Evolutionary conservation across 805 yeast species (phyloP), one percentile per base, ranked within the genome.

Genomic region (Saturnispora halmiae): DNA sequence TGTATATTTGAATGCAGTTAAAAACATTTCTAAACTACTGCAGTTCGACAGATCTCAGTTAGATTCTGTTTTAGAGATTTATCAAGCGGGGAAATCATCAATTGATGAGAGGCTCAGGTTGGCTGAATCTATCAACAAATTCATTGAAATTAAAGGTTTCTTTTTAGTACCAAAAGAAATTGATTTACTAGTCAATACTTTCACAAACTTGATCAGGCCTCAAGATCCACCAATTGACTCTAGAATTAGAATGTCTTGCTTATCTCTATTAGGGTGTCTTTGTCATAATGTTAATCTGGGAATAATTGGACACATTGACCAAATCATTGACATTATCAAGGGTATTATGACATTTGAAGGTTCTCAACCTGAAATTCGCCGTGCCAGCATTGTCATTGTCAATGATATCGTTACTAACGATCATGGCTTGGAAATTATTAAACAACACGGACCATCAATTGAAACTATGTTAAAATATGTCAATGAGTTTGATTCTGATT

Each of bases 1-100:
- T 56, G 75, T 92, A 13, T 92, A 85, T 55, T 57, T 92, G 41
- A 90, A 85, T 53, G 82, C 81, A 1, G 83, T 92, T 46, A 85
- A 82, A 52, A 88, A 92, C 0, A 59, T 92, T 20, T 79, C 77
- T 33, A 66, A 72, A 13, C 57, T 87, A 30, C 56, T 82, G n/a
- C 33, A 73, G 64, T 28, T 53, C 56, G 42, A 69, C 70, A 19
- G 40, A n/a, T 24, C 39, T 5, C 39, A 47, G 2, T 34, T 55
- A 3, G 31, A 30, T 1, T 34, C 40, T 6, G 32, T 45, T 16
- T 13, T 55, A 9, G 34, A 38, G 2, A 41, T 45, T 1, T 52
- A 54, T 32, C 34, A 37, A 2, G 21, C 28, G 14, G 10, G 24
- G 16, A 43, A 40, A 9, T 34, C 40, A 15, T 25, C 43, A 9